These are phyloP conservation scores for Sphaerobolus stellatus DNA, from an alignment of 1,284 basidiomycete genomes.

Conservation along the genomic window DNA sequence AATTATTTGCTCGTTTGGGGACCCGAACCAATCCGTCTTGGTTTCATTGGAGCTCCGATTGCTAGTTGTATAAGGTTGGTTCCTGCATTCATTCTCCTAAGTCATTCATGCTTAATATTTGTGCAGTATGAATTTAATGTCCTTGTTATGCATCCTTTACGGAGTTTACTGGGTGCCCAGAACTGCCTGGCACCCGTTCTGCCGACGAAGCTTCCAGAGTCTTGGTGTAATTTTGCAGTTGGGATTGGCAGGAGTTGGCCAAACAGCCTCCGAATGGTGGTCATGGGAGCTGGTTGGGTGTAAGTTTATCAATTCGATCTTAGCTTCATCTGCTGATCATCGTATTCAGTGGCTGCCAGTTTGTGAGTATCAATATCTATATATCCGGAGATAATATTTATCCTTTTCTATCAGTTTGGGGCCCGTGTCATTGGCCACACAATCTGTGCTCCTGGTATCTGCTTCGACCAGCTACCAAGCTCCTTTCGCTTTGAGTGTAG, in stretches of 20 bases:
- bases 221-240: constrained; percentile 45
- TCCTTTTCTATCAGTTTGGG: constrained; percentile 14
- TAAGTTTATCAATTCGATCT: constrained; percentile 2
- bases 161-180: constrained; percentile 40
- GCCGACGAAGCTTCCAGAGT: constrained; percentile 36
- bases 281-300: constrained; percentile 36
- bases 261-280: constrained; percentile 40
- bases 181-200: constrained; percentile 50
- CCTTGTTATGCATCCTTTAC: constrained; percentile 24
- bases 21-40: constrained; percentile 42
- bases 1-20: constrained; percentile 53
- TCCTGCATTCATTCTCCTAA: constrained; percentile 36
- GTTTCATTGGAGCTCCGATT: constrained; percentile 56
- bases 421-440: constrained; percentile 7
- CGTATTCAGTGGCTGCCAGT: constrained; percentile 29
- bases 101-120: neutral
- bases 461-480: constrained; percentile 47
- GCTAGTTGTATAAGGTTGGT: constrained; percentile 51
- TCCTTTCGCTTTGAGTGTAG: constrained; percentile 44
- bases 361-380: neutral
- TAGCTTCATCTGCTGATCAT: constrained; percentile 7
- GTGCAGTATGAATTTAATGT: constrained; percentile 1
- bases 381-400: neutral
- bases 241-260: constrained; percentile 42
- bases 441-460: constrained; percentile 31